These are phyloP conservation scores for Pisolithus albus DNA, from an alignment of 768 basidiomycete genomes.

Conservation along the genomic window DNA sequence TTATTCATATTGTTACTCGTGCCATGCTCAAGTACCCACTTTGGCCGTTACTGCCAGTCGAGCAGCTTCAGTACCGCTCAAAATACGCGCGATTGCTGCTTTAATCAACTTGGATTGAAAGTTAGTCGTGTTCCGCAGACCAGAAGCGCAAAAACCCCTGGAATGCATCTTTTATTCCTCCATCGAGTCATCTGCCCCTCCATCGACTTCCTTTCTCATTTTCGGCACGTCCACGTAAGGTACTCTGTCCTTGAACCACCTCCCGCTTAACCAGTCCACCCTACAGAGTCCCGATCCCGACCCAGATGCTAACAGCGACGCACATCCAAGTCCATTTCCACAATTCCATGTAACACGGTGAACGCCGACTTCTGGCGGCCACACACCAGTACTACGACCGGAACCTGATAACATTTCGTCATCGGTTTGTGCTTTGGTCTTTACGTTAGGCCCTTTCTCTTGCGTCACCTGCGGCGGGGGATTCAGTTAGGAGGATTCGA, in stretches of 20 bases:
- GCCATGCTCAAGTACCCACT: no score
- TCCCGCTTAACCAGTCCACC: constrained; percentile 74
- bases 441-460: constrained; percentile 30
- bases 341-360: constrained; percentile 80
- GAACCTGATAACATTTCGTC: constrained; percentile 10
- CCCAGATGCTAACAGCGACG: constrained; percentile 63
- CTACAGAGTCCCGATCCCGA: constrained; percentile 83
- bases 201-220: constrained; percentile 53
- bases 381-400: constrained; percentile 52
- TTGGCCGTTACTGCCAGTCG: no score
- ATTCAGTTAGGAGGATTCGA: background rate
- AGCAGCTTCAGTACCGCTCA: no score
- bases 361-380: constrained; percentile 73
- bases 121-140: no score
- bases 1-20: no score
- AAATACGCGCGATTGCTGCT: no score
- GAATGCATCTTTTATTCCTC: constrained; percentile 11
- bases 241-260: constrained; percentile 59
- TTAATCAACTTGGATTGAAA: no score
- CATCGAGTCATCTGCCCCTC: constrained; percentile 30
- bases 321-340: constrained; percentile 56
- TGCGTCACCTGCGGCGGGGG: constrained; percentile 38
- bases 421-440: constrained; percentile 26
- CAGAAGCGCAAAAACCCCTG: no score
- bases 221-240: constrained; percentile 60